Base-by-base conservation (phyloP, 2,329 filamentous ascomycete genomes). In the Aspergillus thermomutatus region DNA sequence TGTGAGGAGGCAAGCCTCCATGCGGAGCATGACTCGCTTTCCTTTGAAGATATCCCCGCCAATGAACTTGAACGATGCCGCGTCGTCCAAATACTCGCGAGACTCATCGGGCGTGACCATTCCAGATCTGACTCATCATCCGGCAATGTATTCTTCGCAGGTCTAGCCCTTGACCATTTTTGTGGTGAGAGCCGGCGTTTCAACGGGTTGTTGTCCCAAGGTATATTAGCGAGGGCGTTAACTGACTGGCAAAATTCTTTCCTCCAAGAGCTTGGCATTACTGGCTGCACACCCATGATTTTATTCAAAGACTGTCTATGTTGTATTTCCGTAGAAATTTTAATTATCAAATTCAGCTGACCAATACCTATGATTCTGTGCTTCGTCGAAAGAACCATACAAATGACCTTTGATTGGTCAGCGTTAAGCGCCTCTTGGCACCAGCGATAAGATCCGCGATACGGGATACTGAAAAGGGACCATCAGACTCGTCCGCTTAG, bases 121-220 rank as follows among this genome's bases (percentile, higher is more conserved):
- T 62, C 84, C 84, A 2, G 78, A 86, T 63, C 71, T 82, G 53
- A 81, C 83, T 3, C 77, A 85, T 64, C 84, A 87, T 66, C 77
- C 84, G 6, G 77, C 77, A 19, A 69, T 77, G 70, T 67, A 69
- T 40, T 65, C 69, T 23, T 64, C 55, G 2, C 66, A 66, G 50
- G 53, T 66, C 21, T 70, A 57, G 54, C 21, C 7, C n/a, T 27
- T 17, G n/a, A 5, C 11, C 10, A 3, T 4, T 17, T 11, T n/a
- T 51, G 47, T 26, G 14, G 31, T 46, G 21, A 34, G 31, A 25
- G 49, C 10, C 4, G 14, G 19, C n/a, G 34, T 50, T 49, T 6
- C 6, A 40, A 52, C 17, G 40, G 48, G 21, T 25, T 17, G 34
- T 43, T 23, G 27, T 25, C 19, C 23, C n/a, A 40, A 28, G 11